Conservation (phyloP, 106 monocot species). For the Dendrobium chrysotoxum region DNA sequence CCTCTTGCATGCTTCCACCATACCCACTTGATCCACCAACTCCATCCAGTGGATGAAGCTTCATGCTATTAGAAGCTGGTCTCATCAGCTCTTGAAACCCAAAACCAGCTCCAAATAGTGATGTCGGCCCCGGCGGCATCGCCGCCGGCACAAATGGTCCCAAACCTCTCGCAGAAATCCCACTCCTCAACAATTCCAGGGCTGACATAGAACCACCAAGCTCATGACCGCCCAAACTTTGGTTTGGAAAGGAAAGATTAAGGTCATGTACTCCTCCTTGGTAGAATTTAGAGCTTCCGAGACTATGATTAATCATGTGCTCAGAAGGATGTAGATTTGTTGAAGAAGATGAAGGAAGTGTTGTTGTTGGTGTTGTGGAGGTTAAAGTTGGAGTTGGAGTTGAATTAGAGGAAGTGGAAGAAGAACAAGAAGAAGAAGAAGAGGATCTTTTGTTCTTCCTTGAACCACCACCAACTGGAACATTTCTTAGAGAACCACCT, state of each 20-base stretch:
- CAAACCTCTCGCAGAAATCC: neutral
- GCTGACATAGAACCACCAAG: neutral
- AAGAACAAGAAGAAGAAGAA: neutral
- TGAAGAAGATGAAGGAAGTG: neutral
- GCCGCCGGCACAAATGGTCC: neutral
- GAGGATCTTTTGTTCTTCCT: constrained; percentile 18
- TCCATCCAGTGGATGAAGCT: neutral
- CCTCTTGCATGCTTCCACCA: neutral
- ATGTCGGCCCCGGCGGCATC: neutral
- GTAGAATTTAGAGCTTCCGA: neutral
- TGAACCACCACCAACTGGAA: constrained; percentile 16
- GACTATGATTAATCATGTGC: neutral
- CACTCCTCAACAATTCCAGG: neutral
- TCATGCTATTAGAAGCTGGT: neutral
- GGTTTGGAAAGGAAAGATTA: constrained; percentile 5
- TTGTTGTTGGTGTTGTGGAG: neutral
- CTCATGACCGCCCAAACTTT: neutral
- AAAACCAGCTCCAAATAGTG: neutral
- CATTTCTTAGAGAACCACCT: constrained; percentile 18
- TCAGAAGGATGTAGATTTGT: neutral
- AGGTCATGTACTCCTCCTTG: constrained; percentile 5
- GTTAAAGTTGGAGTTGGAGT: neutral
- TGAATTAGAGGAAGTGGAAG: neutral
- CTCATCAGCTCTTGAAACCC: constrained; percentile 7
- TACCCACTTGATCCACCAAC: neutral